Conservation (phyloP, 176 grass and related monocot genomes). For the Ensete glaucum region DNA sequence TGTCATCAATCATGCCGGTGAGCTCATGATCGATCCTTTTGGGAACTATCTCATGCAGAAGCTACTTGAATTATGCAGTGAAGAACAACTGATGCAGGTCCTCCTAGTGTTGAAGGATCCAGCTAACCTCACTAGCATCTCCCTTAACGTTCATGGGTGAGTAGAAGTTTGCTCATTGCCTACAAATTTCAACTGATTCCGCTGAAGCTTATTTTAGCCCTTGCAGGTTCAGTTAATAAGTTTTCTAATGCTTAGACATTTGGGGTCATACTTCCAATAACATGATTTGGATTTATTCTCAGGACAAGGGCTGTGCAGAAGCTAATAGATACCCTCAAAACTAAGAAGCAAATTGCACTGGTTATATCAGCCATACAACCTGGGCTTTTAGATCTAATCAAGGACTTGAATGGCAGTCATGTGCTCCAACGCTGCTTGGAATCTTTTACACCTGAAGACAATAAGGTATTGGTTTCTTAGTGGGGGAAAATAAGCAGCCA, state of each 20-base stretch:
- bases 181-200: not conserved
- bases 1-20: slow-evolving; percentile 49
- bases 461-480: slow-evolving; percentile 47
- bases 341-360: slow-evolving; percentile 31
- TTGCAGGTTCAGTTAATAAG: not conserved
- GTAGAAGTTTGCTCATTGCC: not conserved
- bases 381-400: slow-evolving; percentile 57
- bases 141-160: slow-evolving; percentile 82
- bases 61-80: slow-evolving; percentile 61
- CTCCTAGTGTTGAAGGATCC: slow-evolving; percentile 43
- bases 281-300: slow-evolving; percentile 37
- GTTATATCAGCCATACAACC: slow-evolving; percentile 54
- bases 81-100: slow-evolving; percentile 52
- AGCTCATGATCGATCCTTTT: slow-evolving; percentile 61
- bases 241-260: not conserved
- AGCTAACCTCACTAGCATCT: slow-evolving; percentile 37
- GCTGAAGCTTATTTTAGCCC: not conserved
- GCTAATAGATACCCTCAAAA: slow-evolving; percentile 68
- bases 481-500: not conserved
- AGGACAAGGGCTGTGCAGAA: slow-evolving; percentile 90
- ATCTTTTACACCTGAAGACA: slow-evolving; percentile 56
- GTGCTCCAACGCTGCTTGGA: slow-evolving; percentile 75
- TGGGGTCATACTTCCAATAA: not conserved
- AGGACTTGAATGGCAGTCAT: slow-evolving; percentile 82
- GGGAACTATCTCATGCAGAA: slow-evolving; percentile 92